A percentile compares a stretch with the other conserved stretches of the same genome.
Evolutionary conservation across 2,329 filamentous ascomycete genomes (phyloP).

Genomic region (Aspergillus udagawae): DNA sequence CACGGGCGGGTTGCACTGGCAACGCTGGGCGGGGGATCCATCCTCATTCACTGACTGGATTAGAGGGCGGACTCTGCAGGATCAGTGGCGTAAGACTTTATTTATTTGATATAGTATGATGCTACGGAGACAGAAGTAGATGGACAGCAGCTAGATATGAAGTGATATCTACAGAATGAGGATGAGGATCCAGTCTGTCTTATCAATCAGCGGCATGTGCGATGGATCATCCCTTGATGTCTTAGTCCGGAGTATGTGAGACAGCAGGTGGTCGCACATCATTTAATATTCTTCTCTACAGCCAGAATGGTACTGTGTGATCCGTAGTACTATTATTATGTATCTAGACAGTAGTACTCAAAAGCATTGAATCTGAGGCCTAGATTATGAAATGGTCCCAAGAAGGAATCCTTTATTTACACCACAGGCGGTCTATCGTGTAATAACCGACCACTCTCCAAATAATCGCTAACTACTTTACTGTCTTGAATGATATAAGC

Average conservation of each 20-base stretch:
- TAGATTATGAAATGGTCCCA: neutral
- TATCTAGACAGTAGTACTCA: neutral
- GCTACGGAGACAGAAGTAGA: neutral
- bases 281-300: neutral
- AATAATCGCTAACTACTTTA: no score
- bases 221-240: neutral
- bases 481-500: neutral
- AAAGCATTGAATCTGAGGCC: neutral
- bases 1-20: neutral
- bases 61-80: neutral
- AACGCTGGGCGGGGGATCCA: neutral
- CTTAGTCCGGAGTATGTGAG: neutral
- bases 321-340: neutral
- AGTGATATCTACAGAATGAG: neutral
- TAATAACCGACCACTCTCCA: neutral
- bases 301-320: neutral
- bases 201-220: neutral
- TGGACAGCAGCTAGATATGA: neutral
- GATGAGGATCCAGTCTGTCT: neutral
- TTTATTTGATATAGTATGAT: neutral
- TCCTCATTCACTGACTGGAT: neutral
- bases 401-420: neutral
- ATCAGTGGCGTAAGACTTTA: neutral
- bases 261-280: neutral
- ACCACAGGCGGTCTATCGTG: neutral